Evolutionary conservation across 192 early-diverging fungal genomes (phyloP).

Genomic region (Entomortierella beljakovae): DNA sequence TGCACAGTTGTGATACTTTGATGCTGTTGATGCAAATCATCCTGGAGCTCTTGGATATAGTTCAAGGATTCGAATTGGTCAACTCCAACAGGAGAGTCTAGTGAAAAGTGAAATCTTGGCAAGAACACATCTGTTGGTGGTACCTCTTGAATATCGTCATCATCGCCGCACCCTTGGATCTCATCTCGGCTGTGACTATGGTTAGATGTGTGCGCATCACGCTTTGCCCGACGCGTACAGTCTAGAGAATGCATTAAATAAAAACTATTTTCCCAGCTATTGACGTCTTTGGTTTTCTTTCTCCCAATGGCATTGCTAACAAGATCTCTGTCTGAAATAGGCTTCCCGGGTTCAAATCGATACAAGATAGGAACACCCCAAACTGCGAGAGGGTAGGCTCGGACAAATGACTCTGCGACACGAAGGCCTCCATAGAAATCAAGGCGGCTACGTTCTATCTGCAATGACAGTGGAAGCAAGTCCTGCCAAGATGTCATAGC

Average conservation of each 20-base stretch:
- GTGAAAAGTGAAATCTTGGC: conserved; percentile 41
- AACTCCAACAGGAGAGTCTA: conserved; percentile 24
- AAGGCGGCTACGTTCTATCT: conserved; percentile 31
- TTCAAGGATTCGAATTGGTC: conserved; percentile 41
- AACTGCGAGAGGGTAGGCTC: conserved; percentile 38
- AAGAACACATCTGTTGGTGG: conserved; percentile 44
- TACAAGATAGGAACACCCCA: conserved; percentile 42
- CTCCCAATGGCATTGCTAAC: conserved; percentile 6
- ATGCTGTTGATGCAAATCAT: neutral
- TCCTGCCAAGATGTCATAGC: conserved; percentile 33
- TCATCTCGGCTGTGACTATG: neutral
- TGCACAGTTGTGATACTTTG: neutral
- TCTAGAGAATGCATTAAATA: conserved; percentile 8
- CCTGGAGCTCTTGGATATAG: conserved; percentile 23
- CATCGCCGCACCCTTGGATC: neutral
- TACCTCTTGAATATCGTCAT: neutral
- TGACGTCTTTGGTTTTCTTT: conserved; percentile 30
- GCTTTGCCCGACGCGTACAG: conserved; percentile 17
- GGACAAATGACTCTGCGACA: conserved; percentile 33
- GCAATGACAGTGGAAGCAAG: conserved; percentile 33
- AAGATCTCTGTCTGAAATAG: conserved; percentile 13
- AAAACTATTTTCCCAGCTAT: conserved; percentile 44
- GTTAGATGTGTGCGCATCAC: neutral
- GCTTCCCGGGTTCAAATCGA: conserved; percentile 43
- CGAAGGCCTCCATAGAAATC: conserved; percentile 42